These are phyloP conservation scores for Paraphoma chrysanthemicola DNA, from an alignment of 2,329 filamentous ascomycete species.

Conservation along the genomic window DNA sequence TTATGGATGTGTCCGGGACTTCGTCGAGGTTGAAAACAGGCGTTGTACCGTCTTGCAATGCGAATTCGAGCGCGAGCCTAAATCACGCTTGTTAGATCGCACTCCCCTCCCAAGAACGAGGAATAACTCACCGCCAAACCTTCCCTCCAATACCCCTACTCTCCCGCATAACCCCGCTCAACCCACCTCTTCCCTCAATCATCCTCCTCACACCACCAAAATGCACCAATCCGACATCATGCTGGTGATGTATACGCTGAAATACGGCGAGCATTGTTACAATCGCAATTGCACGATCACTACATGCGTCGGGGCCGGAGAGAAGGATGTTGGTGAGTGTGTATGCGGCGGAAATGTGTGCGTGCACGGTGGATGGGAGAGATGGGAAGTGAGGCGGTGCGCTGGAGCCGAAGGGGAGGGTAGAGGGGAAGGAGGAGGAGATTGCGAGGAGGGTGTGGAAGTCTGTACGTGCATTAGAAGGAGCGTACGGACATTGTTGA, in stretches of 20 bases:
- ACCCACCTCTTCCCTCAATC: conserved; percentile 11
- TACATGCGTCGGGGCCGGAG: conserved; percentile 1
- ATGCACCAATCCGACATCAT: conserved; percentile 6
- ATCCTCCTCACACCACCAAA: conserved; percentile 10
- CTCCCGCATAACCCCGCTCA: conserved; percentile 7
- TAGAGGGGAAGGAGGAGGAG: conserved; percentile 4
- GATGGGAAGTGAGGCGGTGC: no score
- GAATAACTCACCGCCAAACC: conserved; percentile 5
- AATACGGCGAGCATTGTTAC: conserved; percentile 15
- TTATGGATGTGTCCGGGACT: neutral
- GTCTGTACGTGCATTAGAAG: neutral
- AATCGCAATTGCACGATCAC: conserved; percentile 12
- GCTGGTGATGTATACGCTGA: conserved; percentile 10
- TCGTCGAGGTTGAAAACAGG: conserved; percentile 3
- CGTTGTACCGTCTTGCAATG: conserved; percentile 5
- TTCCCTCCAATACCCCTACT: conserved; percentile 10
- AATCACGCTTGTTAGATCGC: neutral
- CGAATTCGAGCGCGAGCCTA: conserved; percentile 12
- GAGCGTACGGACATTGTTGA: no score
- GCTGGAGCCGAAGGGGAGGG: no score
- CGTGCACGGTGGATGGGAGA: neutral
- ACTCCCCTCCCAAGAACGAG: no score
- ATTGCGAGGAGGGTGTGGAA: conserved; percentile 10
- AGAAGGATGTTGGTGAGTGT: conserved; percentile 5
- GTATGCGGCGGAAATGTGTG: conserved; percentile 10